Percentiles rank a stretch among this genome's conserved stretches.
phyloP scores from a whole-genome alignment of 2,329 filamentous ascomycete species.

The Dactylonectria estremocensis region DNA sequence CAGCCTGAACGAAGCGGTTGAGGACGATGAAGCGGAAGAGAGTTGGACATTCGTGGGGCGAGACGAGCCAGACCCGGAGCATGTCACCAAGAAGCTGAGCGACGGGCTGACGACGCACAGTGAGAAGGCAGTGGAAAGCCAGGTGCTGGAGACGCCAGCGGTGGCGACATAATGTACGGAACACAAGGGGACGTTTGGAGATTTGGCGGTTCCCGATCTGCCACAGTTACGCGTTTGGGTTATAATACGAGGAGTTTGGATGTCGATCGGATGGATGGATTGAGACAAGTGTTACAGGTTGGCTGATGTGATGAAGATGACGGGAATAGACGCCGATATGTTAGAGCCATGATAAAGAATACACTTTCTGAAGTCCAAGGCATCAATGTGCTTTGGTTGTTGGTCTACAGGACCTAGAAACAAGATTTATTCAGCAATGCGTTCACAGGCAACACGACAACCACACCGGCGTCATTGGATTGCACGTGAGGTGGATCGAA shows the following conservation, averaged over 20 bases:
- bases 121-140: constrained; percentile 46
- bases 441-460: too few relatives aligned
- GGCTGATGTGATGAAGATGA: constrained; percentile 20
- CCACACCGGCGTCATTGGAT: too few relatives aligned
- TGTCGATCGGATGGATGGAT: constrained; percentile 12
- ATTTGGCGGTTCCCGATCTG: constrained; percentile 2
- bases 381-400: background rate
- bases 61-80: constrained; percentile 63
- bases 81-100: constrained; percentile 58
- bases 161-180: constrained; percentile 27
- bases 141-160: constrained; percentile 35
- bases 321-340: constrained; percentile 39
- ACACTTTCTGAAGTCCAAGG: constrained; percentile 24
- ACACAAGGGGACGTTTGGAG: background rate
- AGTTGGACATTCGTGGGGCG: constrained; percentile 91
- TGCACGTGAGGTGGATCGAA: background rate
- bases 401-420: background rate
- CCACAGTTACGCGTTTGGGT: constrained; percentile 24
- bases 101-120: constrained; percentile 49
- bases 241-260: constrained; percentile 22
- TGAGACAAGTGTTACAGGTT: constrained; percentile 18
- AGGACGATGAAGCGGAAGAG: constrained; percentile 77
- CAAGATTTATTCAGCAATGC: too few relatives aligned
- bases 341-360: constrained; percentile 43
- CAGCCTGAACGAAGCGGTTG: constrained; percentile 55